phyloP scores from a whole-genome alignment of 2,329 filamentous ascomycete species.

The Diaporthe sp. region DNA sequence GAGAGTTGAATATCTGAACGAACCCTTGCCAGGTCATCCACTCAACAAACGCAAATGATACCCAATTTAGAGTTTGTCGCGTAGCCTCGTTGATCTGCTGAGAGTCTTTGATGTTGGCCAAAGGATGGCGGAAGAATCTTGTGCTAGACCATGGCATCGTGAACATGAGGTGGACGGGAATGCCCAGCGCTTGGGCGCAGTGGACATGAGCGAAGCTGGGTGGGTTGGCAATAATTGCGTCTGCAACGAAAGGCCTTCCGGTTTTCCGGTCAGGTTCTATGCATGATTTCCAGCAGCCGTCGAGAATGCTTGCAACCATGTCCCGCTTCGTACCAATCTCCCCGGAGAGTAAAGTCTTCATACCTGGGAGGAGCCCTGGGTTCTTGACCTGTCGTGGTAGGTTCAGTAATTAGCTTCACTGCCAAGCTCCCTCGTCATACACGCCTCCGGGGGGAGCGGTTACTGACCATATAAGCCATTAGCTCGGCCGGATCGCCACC shows the following conservation, averaged over 20 bases:
- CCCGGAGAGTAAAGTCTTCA: not conserved
- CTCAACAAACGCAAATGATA: conserved; percentile 25
- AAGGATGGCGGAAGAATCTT: conserved; percentile 20
- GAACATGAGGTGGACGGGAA: conserved; percentile 27
- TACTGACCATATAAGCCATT: conserved; percentile 20
- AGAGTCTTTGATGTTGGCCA: conserved; percentile 16
- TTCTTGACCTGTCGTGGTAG: conserved; percentile 1
- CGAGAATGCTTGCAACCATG: conserved; percentile 50
- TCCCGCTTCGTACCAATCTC: conserved; percentile 7
- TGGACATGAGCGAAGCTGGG: conserved; percentile 28
- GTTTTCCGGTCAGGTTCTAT: conserved; percentile 52
- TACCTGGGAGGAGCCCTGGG: conserved; percentile 16
- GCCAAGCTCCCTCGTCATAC: not conserved
- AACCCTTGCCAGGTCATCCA: conserved; percentile 34
- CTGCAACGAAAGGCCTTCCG: conserved; percentile 63
- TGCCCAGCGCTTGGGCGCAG: conserved; percentile 24
- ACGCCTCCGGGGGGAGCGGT: not conserved
- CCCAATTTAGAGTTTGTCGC: not conserved
- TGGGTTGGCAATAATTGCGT: conserved; percentile 66
- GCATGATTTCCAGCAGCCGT: conserved; percentile 54
- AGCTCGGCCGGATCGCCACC: conserved; percentile 2
- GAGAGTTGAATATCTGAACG: too few species aligned
- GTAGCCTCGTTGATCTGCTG: not conserved
- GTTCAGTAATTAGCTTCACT: not conserved
- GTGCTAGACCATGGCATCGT: conserved; percentile 29